phyloP scores from a whole-genome alignment of 1,139 yeast species.

The Fermentozyma sake region DNA sequence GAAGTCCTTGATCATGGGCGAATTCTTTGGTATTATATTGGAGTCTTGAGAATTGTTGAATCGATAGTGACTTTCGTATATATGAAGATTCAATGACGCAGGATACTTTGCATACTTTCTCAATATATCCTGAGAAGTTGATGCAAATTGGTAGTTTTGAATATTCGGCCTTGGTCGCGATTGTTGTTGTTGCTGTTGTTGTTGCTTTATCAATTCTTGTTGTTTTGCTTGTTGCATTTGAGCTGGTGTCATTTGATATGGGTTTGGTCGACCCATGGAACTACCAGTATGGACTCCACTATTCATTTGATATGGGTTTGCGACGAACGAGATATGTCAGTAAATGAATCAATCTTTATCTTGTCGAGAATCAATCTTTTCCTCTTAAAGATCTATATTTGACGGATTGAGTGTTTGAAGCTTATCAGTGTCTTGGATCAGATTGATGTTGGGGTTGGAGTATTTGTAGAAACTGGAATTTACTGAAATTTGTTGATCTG shows the following conservation, averaged over 20 bases:
- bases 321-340: no score
- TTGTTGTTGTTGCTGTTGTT: constrained; percentile 26
- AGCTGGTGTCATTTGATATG: constrained; percentile 10
- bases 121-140: constrained; percentile 70
- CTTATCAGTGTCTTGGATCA: no score
- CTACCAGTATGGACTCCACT: no score
- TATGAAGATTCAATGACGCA: constrained; percentile 83
- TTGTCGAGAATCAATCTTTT: no score
- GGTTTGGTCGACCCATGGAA: no score
- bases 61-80: constrained; percentile 83
- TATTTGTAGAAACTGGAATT: no score
- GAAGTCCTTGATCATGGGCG: constrained; percentile 77
- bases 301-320: no score
- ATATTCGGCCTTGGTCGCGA: constrained; percentile 32
- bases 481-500: no score
- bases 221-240: constrained; percentile 24
- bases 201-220: constrained; percentile 14
- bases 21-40: constrained; percentile 73
- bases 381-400: no score
- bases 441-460: no score
- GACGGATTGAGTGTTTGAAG: no score
- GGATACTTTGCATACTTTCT: constrained; percentile 74
- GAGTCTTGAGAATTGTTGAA: constrained; percentile 69
- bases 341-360: no score
- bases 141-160: constrained; percentile 54